Conservation (phyloP, 345 rosid genomes). For the Carallia pectinifolia region DNA sequence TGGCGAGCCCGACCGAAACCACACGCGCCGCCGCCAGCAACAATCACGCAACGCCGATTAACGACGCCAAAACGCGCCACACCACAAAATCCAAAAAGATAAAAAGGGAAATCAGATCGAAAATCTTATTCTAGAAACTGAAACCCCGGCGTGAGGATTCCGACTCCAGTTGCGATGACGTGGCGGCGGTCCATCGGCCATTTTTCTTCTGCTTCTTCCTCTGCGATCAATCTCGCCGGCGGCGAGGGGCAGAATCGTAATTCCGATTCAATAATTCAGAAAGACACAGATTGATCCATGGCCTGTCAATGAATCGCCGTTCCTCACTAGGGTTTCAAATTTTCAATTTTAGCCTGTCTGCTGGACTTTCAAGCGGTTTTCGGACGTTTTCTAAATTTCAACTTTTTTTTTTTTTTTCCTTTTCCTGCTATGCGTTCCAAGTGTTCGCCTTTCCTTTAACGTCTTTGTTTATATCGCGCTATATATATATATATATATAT, state of each 20-base stretch:
- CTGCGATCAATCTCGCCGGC: conserved; percentile 6
- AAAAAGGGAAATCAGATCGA: too few species aligned
- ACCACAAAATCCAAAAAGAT: too few species aligned
- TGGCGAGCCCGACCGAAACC: conserved; percentile 3
- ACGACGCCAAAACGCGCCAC: too few species aligned
- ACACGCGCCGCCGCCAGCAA: background rate
- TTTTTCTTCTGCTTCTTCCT: background rate
- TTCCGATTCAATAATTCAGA: background rate
- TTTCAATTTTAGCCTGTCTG: background rate
- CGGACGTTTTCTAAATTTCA: conserved; percentile 11
- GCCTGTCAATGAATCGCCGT: background rate
- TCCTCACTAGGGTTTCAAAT: conserved; percentile 19
- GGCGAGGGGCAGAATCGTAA: background rate
- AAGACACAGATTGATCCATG: background rate
- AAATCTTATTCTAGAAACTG: too few species aligned
- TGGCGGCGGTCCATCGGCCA: conserved; percentile 29
- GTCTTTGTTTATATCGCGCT: background rate
- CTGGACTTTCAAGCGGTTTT: background rate
- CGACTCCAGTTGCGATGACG: background rate
- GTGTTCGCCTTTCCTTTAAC: background rate
- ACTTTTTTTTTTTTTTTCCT: background rate
- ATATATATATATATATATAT: too few species aligned
- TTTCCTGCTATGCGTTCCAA: background rate
- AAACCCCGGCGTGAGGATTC: background rate
- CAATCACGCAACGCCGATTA: background rate